Evolutionary conservation across 192 early-diverging fungal species (phyloP).

Genomic region (Rhizoclosmatium globosum): DNA sequence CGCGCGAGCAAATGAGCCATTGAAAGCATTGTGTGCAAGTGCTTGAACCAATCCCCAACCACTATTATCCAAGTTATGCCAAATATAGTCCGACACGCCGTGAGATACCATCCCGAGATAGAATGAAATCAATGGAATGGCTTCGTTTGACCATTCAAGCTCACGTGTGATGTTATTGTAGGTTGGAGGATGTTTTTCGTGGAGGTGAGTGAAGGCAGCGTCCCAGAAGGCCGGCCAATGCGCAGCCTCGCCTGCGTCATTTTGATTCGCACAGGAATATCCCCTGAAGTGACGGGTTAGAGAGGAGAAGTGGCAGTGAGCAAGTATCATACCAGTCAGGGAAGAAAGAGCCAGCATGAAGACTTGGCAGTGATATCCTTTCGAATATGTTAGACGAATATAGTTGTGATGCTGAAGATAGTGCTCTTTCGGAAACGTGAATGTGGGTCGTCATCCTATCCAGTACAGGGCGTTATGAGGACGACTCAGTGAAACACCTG

Average conservation of each 20-base stretch:
- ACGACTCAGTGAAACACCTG: no score
- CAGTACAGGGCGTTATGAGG: no score
- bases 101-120: constrained; percentile 74
- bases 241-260: constrained; percentile 59
- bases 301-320: background rate
- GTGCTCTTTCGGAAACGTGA: constrained; percentile 12
- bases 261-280: constrained; percentile 57
- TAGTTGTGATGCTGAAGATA: background rate
- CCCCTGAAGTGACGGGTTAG: constrained; percentile 51
- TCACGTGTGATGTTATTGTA: background rate
- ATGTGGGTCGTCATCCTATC: constrained; percentile 22
- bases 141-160: constrained; percentile 53
- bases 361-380: constrained; percentile 6
- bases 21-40: constrained; percentile 13
- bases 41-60: constrained; percentile 64
- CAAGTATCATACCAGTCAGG: constrained; percentile 62
- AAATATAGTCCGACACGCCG: constrained; percentile 71
- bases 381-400: background rate
- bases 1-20: constrained; percentile 51
- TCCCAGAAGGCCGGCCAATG: constrained; percentile 78
- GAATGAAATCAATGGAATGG: constrained; percentile 67
- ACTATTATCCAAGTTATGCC: constrained; percentile 67
- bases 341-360: constrained; percentile 67
- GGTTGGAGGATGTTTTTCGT: constrained; percentile 57
- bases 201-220: constrained; percentile 62